Evolutionary conservation across 2,329 filamentous ascomycete species (phyloP).

Genomic region (Penicillium psychrosexuale): DNA sequence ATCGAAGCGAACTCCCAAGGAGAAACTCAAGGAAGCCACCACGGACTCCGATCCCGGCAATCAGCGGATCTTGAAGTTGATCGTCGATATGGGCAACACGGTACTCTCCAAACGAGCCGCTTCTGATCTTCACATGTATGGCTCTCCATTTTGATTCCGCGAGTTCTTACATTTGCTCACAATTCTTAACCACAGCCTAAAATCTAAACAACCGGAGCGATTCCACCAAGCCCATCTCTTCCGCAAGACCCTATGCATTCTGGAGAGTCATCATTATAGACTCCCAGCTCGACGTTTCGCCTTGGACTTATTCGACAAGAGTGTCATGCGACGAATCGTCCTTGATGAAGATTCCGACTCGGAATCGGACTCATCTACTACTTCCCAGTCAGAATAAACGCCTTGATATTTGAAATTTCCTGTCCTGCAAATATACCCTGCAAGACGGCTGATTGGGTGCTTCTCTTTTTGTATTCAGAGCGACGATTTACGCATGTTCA

Average conservation of each 20-base stretch:
- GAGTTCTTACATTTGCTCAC: background rate
- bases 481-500: slow-evolving; percentile 10
- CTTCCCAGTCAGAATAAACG: slow-evolving; percentile 7
- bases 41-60: slow-evolving; percentile 62
- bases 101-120: slow-evolving; percentile 87
- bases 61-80: slow-evolving; percentile 74
- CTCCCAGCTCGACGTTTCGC: slow-evolving; percentile 84
- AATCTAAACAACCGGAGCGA: slow-evolving; percentile 67
- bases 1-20: slow-evolving; percentile 41
- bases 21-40: slow-evolving; percentile 56
- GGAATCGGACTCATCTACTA: slow-evolving; percentile 29
- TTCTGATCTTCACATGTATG: slow-evolving; percentile 66
- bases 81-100: slow-evolving; percentile 87
- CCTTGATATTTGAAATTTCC: background rate
- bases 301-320: slow-evolving; percentile 90
- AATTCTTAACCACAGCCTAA: slow-evolving; percentile 57
- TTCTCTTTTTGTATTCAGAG: slow-evolving; percentile 5
- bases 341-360: slow-evolving; percentile 63
- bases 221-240: slow-evolving; percentile 79
- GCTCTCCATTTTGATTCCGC: slow-evolving; percentile 16
- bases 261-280: slow-evolving; percentile 87
- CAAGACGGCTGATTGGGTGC: slow-evolving; percentile 1
- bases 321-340: slow-evolving; percentile 78
- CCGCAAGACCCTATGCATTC: slow-evolving; percentile 75
- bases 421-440: slow-evolving; percentile 9